Evolutionary conservation across 2,329 filamentous ascomycete species (phyloP), one percentile per base, ranked within the genome.

Genomic region (Fusarium zealandicum): DNA sequence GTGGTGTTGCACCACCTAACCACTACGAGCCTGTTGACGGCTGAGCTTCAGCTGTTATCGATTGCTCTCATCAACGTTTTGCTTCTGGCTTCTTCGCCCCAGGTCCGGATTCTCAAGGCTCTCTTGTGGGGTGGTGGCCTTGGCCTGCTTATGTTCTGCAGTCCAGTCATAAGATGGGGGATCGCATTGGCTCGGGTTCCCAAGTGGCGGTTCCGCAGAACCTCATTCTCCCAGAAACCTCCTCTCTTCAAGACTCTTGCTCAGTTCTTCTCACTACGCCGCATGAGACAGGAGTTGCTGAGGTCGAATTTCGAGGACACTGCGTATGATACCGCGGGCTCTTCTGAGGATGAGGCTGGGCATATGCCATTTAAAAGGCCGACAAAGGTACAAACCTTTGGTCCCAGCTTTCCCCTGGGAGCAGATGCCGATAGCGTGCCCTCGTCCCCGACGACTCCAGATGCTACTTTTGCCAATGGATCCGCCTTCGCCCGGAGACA

Each of bases 31-130:
- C 81, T 98, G 35, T 80, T 98, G 44, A 84, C 89, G 2, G 87
- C 95, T 5, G 95, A 99, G 73, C 81, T 97, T 35, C 92, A 97
- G 66, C 80, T 99, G 9, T 82, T 98, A 13, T 93, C 93, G 1
- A 84, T 90, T 32, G 86, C 87, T 2, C 80, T 99, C 12, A 88
- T 97, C 67, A 92, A 96, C 67, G 76, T 97, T 12, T 77, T 96
- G 1, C 72, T 96, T 2, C 83, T 96, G 56, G 86, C 92, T 0
- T 77, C 79, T 6, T 95, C 93, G 0, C 90, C 93, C 0, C 95
- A 98, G 73, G 85, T 88, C 13, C 81, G 91, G 59, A 93, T 96
- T 57, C 78, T 98, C 40, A 95, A 96, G 75, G 86, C 89, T 13
- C 77, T 98, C 47, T 80, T 97, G 50, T 96, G 90, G 90, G 80